These are phyloP conservation scores for Fragaria nilgerrensis DNA, from an alignment of 306 rosid species.

Conservation along the genomic window DNA sequence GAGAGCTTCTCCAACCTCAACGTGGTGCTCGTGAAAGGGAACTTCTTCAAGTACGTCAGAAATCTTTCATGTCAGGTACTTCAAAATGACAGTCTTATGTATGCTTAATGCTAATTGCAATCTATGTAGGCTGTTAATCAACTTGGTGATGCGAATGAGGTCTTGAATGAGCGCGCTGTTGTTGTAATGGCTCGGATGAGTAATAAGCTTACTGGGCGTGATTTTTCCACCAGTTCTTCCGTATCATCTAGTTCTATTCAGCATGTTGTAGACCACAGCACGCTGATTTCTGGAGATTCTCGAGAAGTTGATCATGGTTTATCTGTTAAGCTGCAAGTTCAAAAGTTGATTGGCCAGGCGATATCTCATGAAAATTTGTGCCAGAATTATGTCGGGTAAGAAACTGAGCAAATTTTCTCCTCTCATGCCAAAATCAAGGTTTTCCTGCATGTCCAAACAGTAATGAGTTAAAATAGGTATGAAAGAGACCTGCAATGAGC, in stretches of 20 bases:
- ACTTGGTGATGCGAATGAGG: conserved; percentile 99
- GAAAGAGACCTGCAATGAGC: background rate
- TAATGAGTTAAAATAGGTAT: background rate
- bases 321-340: conserved; percentile 84
- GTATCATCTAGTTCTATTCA: conserved; percentile 52
- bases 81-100: conserved; percentile 14
- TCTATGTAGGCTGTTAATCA: conserved; percentile 82
- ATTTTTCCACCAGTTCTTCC: conserved; percentile 71
- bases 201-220: conserved; percentile 94
- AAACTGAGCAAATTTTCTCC: conserved; percentile 3
- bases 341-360: conserved; percentile 83
- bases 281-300: conserved; percentile 69
- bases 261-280: conserved; percentile 62
- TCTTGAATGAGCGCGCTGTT: conserved; percentile 92
- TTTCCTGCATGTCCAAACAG: background rate
- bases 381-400: conserved; percentile 98
- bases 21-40: conserved; percentile 98
- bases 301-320: conserved; percentile 91
- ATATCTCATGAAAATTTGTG: conserved; percentile 87
- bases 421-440: background rate
- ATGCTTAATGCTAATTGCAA: conserved; percentile 32
- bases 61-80: conserved; percentile 13
- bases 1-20: conserved; percentile 87
- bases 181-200: conserved; percentile 99
- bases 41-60: conserved; percentile 73